Conservation (phyloP, 2,329 filamentous ascomycete genomes). For the Talaromyces funiculosus region DNA sequence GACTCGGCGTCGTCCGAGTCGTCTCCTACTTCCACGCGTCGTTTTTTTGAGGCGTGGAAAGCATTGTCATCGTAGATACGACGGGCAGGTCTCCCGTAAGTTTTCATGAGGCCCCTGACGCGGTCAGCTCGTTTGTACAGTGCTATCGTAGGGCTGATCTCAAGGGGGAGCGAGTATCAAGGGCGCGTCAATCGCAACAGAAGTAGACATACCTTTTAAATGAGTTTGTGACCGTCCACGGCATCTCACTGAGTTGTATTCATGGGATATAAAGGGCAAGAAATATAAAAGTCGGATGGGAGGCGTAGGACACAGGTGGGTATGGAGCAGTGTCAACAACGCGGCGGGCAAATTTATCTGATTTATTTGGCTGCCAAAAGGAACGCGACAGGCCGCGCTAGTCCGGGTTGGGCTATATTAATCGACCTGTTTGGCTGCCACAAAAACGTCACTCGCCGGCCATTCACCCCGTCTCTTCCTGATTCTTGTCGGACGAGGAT, state of each 20-base stretch:
- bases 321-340: not conserved
- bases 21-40: constrained; percentile 36
- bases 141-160: not conserved
- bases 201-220: constrained; percentile 40
- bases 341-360: constrained; percentile 8
- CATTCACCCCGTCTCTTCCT: not conserved
- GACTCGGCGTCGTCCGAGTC: constrained; percentile 40
- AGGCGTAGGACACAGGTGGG: not conserved
- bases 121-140: not conserved
- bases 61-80: constrained; percentile 44
- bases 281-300: not conserved
- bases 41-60: constrained; percentile 39
- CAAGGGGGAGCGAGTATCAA: not conserved
- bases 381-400: constrained; percentile 24
- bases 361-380: not conserved
- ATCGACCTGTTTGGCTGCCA: not conserved
- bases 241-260: constrained; percentile 33
- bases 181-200: not conserved
- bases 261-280: not conserved
- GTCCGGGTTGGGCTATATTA: constrained; percentile 17
- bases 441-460: constrained; percentile 5
- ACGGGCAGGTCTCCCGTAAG: constrained; percentile 44
- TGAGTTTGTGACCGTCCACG: constrained; percentile 48
- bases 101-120: constrained; percentile 46
- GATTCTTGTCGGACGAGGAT: too few species aligned